Base-by-base conservation (phyloP, 164 flowering plant genomes). In the Hamamelis virginiana region DNA sequence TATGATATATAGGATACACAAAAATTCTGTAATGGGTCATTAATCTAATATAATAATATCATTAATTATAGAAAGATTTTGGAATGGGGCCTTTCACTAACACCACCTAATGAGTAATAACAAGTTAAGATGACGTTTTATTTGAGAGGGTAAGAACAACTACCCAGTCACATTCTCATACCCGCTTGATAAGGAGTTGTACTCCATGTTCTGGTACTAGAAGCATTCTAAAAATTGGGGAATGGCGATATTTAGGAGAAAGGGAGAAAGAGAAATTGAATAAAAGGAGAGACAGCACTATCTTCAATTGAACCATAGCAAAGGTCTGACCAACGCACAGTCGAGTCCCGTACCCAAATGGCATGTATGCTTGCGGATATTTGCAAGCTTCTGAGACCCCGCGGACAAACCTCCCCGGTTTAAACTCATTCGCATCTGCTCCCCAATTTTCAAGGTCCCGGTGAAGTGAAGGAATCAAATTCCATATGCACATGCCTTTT, bases 371-470 rank as follows among this genome's bases (percentile, higher is more conserved):
- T 53, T 78, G 80, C 10, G 77, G 77, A 13, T 63, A 21, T 50
- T 74, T 78, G 66, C 80, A 78, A 3, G 80, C 80, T 9, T 19
- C 58, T 1, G 68, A 71, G 1, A 68, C 60, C 10, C 80, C 80
- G 41, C 68, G 45, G 0, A 70, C 75, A 64, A 78, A 78, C 52
- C 80, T 68, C 26, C 74, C 73, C 1, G 80, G 80, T 4, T 69
- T 74, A 55, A 78, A 74, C 62, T 74, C 68, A 14, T 71, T 59
- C 1, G 68, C 77, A 41, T 78, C 77, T 1, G 70, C 63, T 18
- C 80, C 80, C 77, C 80, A 78, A 1, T 71, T 74, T 0, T 78
- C 70, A 0, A 68, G 70, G 38, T 71, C 68, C 2, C 77, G 58
- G 48, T 74, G 80, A 33, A 78, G 51, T 27, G 69, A 65, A 0